phyloP scores from a whole-genome alignment of 2,329 filamentous ascomycete species.

The Pezicula neosporulosa region DNA sequence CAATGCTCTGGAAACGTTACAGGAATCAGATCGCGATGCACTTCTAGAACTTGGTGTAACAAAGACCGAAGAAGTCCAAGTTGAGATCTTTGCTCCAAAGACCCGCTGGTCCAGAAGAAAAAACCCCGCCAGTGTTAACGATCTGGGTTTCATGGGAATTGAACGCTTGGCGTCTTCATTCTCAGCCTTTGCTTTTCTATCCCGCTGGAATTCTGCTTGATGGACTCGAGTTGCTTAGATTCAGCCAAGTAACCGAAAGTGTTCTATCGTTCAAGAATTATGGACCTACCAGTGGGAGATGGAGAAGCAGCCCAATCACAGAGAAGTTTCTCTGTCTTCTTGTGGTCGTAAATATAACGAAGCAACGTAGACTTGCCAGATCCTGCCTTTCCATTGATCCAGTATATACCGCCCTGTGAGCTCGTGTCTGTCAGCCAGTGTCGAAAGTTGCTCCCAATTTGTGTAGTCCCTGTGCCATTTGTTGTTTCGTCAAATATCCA shows the following conservation, averaged over 20 bases:
- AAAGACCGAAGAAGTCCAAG: constrained; percentile 33
- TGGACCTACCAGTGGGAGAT: not conserved
- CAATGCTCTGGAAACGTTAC: constrained; percentile 27
- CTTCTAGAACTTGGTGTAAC: constrained; percentile 31
- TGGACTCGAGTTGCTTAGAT: no score
- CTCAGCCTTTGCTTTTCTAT: no score
- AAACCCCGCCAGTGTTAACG: constrained; percentile 34
- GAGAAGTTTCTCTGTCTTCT: constrained; percentile 11
- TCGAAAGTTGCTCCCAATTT: constrained; percentile 15
- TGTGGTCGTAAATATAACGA: constrained; percentile 31
- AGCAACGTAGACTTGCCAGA: constrained; percentile 45
- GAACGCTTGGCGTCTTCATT: no score
- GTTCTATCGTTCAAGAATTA: no score
- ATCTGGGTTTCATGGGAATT: not conserved
- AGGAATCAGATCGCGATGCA: constrained; percentile 21
- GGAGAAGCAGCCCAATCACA: constrained; percentile 20
- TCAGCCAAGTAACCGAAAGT: no score
- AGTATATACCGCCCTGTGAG: constrained; percentile 26
- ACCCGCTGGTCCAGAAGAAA: constrained; percentile 44
- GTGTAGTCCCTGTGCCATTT: not conserved
- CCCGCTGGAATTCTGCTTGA: no score
- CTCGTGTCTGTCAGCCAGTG: constrained; percentile 22
- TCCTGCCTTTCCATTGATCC: constrained; percentile 40
- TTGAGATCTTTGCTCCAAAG: constrained; percentile 34
- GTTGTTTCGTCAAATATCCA: constrained; percentile 30